phyloP scores from a whole-genome alignment of 1,284 basidiomycete genomes.

The Agaricales sp. region DNA sequence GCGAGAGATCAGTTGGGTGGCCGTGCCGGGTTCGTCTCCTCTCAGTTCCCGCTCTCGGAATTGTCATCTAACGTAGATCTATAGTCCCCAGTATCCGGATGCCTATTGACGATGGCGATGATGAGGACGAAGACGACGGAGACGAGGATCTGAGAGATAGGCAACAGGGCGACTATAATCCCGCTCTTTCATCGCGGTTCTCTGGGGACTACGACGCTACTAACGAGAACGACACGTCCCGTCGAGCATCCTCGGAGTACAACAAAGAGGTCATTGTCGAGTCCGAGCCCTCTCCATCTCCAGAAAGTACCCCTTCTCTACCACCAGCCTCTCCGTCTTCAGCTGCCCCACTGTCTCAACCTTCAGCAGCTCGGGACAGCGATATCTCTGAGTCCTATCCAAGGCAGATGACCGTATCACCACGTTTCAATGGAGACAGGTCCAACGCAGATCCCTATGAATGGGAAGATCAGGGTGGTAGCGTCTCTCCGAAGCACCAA shows the following conservation, averaged over 20 bases:
- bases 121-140: constrained; percentile 44
- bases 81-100: constrained; percentile 46
- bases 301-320: constrained; percentile 29
- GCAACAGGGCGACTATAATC: constrained; percentile 27
- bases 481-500: background rate
- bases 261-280: constrained; percentile 53
- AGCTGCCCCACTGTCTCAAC: background rate
- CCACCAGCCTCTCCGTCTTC: constrained; percentile 39
- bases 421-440: background rate
- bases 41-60: constrained; percentile 4
- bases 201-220: background rate
- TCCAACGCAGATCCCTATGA: background rate
- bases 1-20: constrained; percentile 68
- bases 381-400: background rate
- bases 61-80: constrained; percentile 10
- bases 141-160: constrained; percentile 25
- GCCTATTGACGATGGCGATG: constrained; percentile 50
- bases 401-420: constrained; percentile 1
- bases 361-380: background rate
- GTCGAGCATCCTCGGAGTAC: background rate
- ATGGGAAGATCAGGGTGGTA: background rate
- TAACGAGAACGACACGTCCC: background rate
- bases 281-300: constrained; percentile 45
- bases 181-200: constrained; percentile 16
- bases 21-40: constrained; percentile 46